Evolutionary conservation across 2,329 filamentous ascomycete genomes (phyloP), one percentile per base, ranked within the genome.

Genomic region (Harringtonia lauricola): DNA sequence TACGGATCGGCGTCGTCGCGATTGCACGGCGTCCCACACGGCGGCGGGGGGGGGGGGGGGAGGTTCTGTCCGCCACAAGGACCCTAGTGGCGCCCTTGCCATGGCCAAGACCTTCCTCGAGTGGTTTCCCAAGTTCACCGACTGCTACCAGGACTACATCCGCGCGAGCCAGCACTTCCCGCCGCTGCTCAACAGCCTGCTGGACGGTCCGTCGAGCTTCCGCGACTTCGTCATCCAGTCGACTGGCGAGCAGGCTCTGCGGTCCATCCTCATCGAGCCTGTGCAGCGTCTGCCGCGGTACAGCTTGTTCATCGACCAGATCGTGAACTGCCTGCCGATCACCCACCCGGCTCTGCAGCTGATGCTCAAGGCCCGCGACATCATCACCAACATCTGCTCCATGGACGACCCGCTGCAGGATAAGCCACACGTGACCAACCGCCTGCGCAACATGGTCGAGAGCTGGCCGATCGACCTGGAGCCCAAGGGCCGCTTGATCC

Each of bases 341-440:
- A 80, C 84, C 9, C 89, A 96, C 58, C 86, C 88, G 3, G 89
- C 89, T 1, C 71, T 95, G 42, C 82, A 84, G 52, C 72, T 75
- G 3, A 81, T 98, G 64, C 74, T 95, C 35, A 89, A 87, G 58
- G 89, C 92, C 1, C 76, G 90, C 51, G 92, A 96, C 59, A 85
- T 95, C 42, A 88, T 98, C 52, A 88, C 89, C 18, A 92, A 94
- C 43, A 98, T 98, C 36, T 98, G 92, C 62, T 94, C 90, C 15
- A 81, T 95, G 65, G 90, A 95, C 54, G 84, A 65, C 58, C 84
- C 55, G 55, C 70, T 61, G 54, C 76, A 68, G 3, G 83, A 86
- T 55, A 84, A 87, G 52, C 79, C 81, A 10, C 83, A 86, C 52
- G 71, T 86, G 36, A 74, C 83, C 29, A 83, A 79, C 52, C 79